These are phyloP conservation scores for Diaporthe longicolla DNA, from an alignment of 2,329 filamentous ascomycete species.

Conservation along the genomic window DNA sequence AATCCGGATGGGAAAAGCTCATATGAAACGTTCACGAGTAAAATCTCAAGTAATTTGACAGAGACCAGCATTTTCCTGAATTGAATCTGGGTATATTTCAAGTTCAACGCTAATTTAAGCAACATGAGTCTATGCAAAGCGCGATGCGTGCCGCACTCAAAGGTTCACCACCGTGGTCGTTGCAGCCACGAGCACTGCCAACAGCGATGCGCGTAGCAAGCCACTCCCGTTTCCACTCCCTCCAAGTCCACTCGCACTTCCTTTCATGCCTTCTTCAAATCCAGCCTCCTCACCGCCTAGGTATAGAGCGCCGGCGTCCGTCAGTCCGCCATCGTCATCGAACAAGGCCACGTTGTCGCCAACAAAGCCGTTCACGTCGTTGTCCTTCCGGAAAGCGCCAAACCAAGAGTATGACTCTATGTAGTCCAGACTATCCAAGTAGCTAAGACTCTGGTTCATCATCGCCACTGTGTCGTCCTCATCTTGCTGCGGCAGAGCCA, in stretches of 20 bases:
- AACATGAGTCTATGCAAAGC: background rate
- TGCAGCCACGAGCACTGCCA: constrained; percentile 8
- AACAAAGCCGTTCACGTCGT: constrained; percentile 57
- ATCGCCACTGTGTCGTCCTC: constrained; percentile 54
- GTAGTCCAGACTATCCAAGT: constrained; percentile 52
- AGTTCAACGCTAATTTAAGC: background rate
- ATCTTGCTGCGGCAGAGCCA: constrained; percentile 55
- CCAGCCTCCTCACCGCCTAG: constrained; percentile 56
- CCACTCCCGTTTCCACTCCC: constrained; percentile 5
- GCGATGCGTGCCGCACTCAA: background rate
- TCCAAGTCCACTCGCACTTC: constrained; percentile 25
- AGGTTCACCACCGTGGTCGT: constrained; percentile 10
- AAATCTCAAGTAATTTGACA: too few species aligned
- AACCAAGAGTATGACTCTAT: constrained; percentile 59
- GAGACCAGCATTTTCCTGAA: background rate
- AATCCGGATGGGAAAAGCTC: too few species aligned
- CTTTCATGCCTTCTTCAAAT: constrained; percentile 53
- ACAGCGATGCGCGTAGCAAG: constrained; percentile 10
- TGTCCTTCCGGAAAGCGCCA: constrained; percentile 55
- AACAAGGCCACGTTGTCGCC: constrained; percentile 56
- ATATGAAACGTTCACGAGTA: too few species aligned
- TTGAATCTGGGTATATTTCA: constrained; percentile 15
- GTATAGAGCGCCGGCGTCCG: constrained; percentile 55
- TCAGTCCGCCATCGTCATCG: constrained; percentile 54
- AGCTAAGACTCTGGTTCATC: constrained; percentile 57